These are phyloP conservation scores for Torulaspora pretoriensis DNA, from an alignment of 1,139 yeast genomes.

Conservation along the genomic window DNA sequence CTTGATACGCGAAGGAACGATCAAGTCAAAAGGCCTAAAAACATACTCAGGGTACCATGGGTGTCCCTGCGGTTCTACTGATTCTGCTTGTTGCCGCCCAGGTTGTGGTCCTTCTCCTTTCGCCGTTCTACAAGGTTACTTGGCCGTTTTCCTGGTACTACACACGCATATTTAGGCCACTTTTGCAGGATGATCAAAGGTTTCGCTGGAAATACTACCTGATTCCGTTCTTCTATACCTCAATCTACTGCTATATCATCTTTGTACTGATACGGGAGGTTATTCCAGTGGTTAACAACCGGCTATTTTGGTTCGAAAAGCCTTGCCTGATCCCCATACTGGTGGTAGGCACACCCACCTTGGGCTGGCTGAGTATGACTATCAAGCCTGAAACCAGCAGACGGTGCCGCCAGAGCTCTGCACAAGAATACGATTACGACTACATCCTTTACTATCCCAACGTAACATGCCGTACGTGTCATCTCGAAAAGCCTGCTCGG, in stretches of 20 bases:
- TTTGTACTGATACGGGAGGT: slow-evolving; percentile 20
- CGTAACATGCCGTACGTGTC: slow-evolving; percentile 52
- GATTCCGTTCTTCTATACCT: slow-evolving; percentile 29
- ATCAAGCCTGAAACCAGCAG: slow-evolving; percentile 21
- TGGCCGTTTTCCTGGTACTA: slow-evolving; percentile 29
- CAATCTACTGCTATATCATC: slow-evolving; percentile 25
- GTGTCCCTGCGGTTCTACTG: slow-evolving; percentile 2
- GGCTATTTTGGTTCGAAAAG: slow-evolving; percentile 21
- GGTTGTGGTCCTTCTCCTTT: slow-evolving; percentile 25
- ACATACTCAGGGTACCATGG: neutral
- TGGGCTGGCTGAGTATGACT: slow-evolving; percentile 24
- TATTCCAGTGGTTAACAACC: slow-evolving; percentile 12
- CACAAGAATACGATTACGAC: slow-evolving; percentile 45
- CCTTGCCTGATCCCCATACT: slow-evolving; percentile 22
- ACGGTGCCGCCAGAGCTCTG: slow-evolving; percentile 7
- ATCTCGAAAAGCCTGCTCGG: slow-evolving; percentile 70
- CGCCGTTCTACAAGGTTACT: slow-evolving; percentile 25
- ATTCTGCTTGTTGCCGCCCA: slow-evolving; percentile 15
- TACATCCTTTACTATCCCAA: slow-evolving; percentile 52
- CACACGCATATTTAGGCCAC: slow-evolving; percentile 24
- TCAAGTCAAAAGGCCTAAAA: neutral
- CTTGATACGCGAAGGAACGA: neutral
- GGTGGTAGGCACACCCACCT: slow-evolving; percentile 18
- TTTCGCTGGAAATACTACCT: slow-evolving; percentile 31
- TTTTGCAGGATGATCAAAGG: slow-evolving; percentile 24